Evolutionary conservation across 257 asterid genomes (phyloP), one percentile per base, ranked within the genome.

Genomic region (Ocimum tenuiflorum): DNA sequence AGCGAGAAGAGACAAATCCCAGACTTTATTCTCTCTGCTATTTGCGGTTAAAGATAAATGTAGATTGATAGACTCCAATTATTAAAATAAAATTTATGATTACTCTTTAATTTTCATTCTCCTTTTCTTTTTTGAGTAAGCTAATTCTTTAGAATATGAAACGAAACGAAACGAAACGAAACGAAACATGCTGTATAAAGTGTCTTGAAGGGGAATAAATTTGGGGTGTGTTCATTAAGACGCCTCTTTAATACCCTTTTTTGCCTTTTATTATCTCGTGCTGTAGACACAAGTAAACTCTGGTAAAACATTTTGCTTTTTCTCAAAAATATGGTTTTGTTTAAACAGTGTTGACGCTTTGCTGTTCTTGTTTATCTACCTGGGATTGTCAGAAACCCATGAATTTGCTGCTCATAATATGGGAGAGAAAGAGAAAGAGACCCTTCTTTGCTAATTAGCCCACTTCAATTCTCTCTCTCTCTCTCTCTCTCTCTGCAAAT

Each of bases 361-460:
- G 80, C 22, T 39, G n/a, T 39, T 36, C 20, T 23, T 13, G 61
- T 56, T 69, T 69, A 17, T 73, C 69, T 48, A 62, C 76, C 79
- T 72, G 64, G 69, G 78, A 52, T 72, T 70, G 70, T 75, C 73
- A 55, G 75, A 73, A 69, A 57, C 59, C 66, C 60, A 73, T 58
- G 68, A 67, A 58, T 45, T 71, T 59, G 66, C 59, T 58, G 53
- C 50, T 55, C 17, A 56, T 65, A 31, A 58, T 70, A 43, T 45
- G 66, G 41, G 60, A 38, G 74, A 52, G 65, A 67, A 48, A 53
- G 63, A 53, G 65, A 33, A n/a, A n/a, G n/a, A n/a, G n/a, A 54
- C 22, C 50, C 2, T 43, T n/a, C n/a, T n/a, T n/a, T 69, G 22
- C 64, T 63, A 56, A 71, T 51, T 47, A 49, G 46, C 69, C 74